These are phyloP conservation scores for Geosmithia putterillii DNA, from an alignment of 2,329 filamentous ascomycete genomes.

Conservation along the genomic window DNA sequence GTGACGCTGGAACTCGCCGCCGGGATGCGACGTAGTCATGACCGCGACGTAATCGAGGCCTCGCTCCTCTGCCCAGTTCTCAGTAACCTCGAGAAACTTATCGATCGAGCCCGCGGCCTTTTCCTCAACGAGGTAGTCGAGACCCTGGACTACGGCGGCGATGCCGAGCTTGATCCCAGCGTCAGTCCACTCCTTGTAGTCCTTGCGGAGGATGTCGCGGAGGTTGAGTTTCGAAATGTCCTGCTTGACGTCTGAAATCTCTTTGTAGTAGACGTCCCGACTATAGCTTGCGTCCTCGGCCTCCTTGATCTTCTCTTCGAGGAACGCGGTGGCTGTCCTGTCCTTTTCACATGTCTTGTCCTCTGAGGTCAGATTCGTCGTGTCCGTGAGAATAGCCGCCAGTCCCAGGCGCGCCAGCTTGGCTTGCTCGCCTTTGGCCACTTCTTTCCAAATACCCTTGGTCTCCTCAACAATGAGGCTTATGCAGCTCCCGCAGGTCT, in stretches of 20 bases:
- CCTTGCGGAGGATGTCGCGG: constrained; percentile 62
- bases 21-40: constrained; percentile 53
- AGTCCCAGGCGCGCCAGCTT: constrained; percentile 56
- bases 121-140: constrained; percentile 42
- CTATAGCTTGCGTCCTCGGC: constrained; percentile 28
- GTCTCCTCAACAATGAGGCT: constrained; percentile 55
- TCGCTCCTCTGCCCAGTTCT: constrained; percentile 41
- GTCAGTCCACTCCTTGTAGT: constrained; percentile 72
- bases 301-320: constrained; percentile 34
- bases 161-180: constrained; percentile 49
- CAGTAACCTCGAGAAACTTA: constrained; percentile 34
- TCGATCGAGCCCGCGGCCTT: constrained; percentile 33
- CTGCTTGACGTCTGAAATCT: constrained; percentile 52
- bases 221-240: constrained; percentile 50
- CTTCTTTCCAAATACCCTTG: constrained; percentile 41
- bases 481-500: constrained; percentile 59
- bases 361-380: constrained; percentile 47
- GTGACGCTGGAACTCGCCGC: constrained; percentile 49
- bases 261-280: constrained; percentile 41
- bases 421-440: constrained; percentile 31
- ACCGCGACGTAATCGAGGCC: constrained; percentile 50
- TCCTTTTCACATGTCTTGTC: constrained; percentile 57
- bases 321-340: constrained; percentile 39
- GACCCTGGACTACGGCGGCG: constrained; percentile 48
- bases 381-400: constrained; percentile 64